These are phyloP conservation scores for Hericium alpestre DNA, from an alignment of 768 basidiomycete species.

Conservation along the genomic window DNA sequence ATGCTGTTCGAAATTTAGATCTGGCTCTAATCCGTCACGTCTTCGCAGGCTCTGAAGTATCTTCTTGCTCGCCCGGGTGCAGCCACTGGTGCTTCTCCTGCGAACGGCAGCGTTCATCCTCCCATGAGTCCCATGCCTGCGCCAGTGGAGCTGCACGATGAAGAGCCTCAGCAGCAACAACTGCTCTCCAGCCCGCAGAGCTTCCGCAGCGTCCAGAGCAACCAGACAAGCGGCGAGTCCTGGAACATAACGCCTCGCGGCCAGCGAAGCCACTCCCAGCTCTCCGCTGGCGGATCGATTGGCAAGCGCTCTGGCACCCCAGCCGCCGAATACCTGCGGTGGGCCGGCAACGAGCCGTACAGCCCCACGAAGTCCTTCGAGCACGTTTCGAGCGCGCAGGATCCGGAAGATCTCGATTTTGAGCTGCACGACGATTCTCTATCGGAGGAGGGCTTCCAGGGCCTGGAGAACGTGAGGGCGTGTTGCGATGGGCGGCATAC, in stretches of 20 bases:
- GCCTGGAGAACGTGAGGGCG: slow-evolving; percentile 88
- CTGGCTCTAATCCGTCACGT: slow-evolving; percentile 7
- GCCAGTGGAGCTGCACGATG: slow-evolving; percentile 24
- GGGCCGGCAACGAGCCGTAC: slow-evolving; percentile 66
- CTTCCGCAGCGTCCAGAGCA: slow-evolving; percentile 58
- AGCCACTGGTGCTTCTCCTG: slow-evolving; percentile 17
- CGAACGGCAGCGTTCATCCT: slow-evolving; percentile 4
- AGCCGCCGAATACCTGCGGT: slow-evolving; percentile 82
- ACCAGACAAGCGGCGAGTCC: slow-evolving; percentile 42
- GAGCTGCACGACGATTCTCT: slow-evolving; percentile 68
- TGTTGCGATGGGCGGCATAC: slow-evolving; percentile 86
- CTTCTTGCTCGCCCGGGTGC: slow-evolving; percentile 65
- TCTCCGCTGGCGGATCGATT: slow-evolving; percentile 63
- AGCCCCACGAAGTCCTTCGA: slow-evolving; percentile 56
- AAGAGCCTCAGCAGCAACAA: slow-evolving; percentile 37
- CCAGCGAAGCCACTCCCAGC: slow-evolving; percentile 66
- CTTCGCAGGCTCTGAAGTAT: slow-evolving; percentile 75
- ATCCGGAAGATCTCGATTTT: slow-evolving; percentile 64
- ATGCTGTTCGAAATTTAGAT: slow-evolving; percentile 4
- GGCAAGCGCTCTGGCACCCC: slow-evolving; percentile 86
- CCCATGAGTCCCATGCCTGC: slow-evolving; percentile 20
- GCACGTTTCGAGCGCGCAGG: slow-evolving; percentile 20
- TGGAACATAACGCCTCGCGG: slow-evolving; percentile 74
- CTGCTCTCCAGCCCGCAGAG: slow-evolving; percentile 58
- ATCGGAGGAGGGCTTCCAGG: slow-evolving; percentile 79